Evolutionary conservation across 129 eudicot species (phyloP).

Genomic region (Pseudognaphalium luteoalbum): DNA sequence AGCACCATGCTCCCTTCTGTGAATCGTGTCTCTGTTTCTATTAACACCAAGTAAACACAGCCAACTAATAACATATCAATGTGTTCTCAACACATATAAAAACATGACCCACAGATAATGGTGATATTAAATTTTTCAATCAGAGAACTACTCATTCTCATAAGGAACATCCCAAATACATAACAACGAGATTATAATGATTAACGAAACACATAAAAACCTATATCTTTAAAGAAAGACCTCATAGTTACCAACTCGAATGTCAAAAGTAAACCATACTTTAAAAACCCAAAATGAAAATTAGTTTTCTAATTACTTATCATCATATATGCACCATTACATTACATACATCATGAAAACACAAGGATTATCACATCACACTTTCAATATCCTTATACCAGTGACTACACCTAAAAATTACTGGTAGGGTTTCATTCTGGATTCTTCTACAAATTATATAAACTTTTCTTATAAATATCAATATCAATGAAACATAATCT

Average conservation of each 20-base stretch:
- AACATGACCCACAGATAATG: conserved; percentile 13
- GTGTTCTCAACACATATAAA: conserved; percentile 2
- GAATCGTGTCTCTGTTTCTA: neutral
- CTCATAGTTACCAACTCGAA: neutral
- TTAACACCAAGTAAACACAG: too few species aligned
- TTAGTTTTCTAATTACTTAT: neutral
- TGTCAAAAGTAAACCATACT: neutral
- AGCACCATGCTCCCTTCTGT: neutral
- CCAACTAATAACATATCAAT: conserved; percentile 2
- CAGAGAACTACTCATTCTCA: conserved; percentile 14
- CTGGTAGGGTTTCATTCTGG: conserved; percentile 39
- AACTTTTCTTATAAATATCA: neutral
- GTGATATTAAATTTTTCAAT: conserved; percentile 6
- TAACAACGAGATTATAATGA: neutral
- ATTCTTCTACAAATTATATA: conserved; percentile 13
- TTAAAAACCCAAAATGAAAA: neutral
- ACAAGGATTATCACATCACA: neutral
- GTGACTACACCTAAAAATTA: conserved; percentile 31
- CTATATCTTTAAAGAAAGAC: neutral
- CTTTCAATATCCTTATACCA: conserved; percentile 8
- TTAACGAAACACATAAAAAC: neutral
- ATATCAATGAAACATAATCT: neutral
- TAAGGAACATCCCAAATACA: conserved; percentile 9
- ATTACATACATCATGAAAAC: neutral
- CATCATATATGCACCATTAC: conserved; percentile 9